Evolutionary conservation across 2,329 filamentous ascomycete genomes (phyloP).

Genomic region (Meredithiella fracta): DNA sequence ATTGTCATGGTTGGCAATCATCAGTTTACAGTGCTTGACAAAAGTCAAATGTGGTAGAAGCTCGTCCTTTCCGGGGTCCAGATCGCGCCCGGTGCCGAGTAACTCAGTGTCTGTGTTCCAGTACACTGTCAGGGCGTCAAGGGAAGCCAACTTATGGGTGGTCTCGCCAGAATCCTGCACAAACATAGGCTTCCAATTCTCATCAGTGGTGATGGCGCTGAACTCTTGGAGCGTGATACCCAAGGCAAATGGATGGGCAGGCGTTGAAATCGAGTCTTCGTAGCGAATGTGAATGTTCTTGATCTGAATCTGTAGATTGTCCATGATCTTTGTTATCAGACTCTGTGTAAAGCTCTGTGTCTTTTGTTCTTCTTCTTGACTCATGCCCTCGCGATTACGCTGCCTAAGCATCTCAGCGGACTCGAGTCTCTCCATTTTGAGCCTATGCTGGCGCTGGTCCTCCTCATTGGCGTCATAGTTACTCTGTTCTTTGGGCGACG

Average conservation of each 20-base stretch:
- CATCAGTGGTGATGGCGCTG: constrained; percentile 90
- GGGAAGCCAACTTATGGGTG: constrained; percentile 84
- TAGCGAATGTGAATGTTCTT: constrained; percentile 98
- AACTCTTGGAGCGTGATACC: constrained; percentile 90
- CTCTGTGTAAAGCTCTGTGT: constrained; percentile 96
- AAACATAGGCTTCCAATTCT: constrained; percentile 88
- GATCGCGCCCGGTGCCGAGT: constrained; percentile 65
- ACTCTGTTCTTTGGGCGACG: constrained; percentile 87
- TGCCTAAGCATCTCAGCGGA: constrained; percentile 91
- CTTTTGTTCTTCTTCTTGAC: constrained; percentile 87
- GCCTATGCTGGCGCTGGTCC: constrained; percentile 63
- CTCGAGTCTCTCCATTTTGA: constrained; percentile 98
- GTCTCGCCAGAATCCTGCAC: constrained; percentile 71
- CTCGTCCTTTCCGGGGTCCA: constrained; percentile 32
- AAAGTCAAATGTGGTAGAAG: constrained; percentile 58
- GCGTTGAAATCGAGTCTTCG: constrained; percentile 89
- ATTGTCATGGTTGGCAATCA: constrained; percentile 39
- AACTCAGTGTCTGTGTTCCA: constrained; percentile 92
- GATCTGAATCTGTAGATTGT: constrained; percentile 93
- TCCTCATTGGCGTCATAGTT: constrained; percentile 90
- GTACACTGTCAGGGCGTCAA: constrained; percentile 82
- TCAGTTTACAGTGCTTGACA: constrained; percentile 56
- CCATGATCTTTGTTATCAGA: constrained; percentile 86
- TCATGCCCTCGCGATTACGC: constrained; percentile 79
- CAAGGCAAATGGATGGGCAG: constrained; percentile 85